Percentiles rank a stretch among this genome's conserved stretches.
Evolutionary conservation across 2,329 filamentous ascomycete species (phyloP).

Genomic region (Fusarium vanettenii): DNA sequence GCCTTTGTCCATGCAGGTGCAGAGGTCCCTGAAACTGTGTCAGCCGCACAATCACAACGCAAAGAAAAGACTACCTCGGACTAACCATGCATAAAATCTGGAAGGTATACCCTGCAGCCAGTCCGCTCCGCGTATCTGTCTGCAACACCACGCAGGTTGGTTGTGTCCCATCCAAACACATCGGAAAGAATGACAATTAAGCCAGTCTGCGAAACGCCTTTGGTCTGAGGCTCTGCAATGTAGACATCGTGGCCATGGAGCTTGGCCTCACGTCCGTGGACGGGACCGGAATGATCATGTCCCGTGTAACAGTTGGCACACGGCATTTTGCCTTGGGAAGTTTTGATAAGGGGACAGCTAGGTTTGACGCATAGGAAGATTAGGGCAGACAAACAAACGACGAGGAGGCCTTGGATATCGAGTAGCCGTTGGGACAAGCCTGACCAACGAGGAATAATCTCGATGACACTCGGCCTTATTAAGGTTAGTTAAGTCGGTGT

Average conservation of each 20-base stretch:
- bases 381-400: background rate
- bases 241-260: background rate
- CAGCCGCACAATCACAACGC: background rate
- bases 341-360: background rate
- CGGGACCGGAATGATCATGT: background rate
- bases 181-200: background rate
- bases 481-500: background rate
- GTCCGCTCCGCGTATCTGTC: background rate
- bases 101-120: background rate
- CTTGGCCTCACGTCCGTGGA: background rate
- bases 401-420: background rate
- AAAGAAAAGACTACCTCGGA: background rate
- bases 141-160: conserved; percentile 2
- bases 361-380: background rate
- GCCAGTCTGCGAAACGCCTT: background rate
- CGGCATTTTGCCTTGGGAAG: background rate
- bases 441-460: background rate
- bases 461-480: background rate
- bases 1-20: background rate
- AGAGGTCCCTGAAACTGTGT: background rate
- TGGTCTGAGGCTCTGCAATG: background rate
- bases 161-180: background rate
- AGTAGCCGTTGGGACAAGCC: background rate
- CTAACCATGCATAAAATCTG: conserved; percentile 8
- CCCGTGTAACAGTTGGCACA: background rate